These are phyloP conservation scores for Thraustochytrium sp. DNA, from an alignment of 352 stramenopile species.

Conservation along the genomic window DNA sequence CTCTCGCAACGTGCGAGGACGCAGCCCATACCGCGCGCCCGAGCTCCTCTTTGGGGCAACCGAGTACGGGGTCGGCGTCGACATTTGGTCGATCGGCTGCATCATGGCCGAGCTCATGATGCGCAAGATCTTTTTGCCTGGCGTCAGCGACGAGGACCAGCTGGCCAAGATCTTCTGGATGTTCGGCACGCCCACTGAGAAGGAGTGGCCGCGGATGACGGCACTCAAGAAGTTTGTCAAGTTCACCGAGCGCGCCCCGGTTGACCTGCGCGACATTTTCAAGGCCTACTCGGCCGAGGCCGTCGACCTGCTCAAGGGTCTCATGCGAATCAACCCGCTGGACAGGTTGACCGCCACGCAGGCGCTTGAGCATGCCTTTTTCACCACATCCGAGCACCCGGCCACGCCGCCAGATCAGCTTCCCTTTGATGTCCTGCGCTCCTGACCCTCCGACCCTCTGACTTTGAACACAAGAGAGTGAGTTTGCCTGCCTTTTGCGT, in stretches of 20 bases:
- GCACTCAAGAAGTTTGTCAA: slow-evolving; percentile 9
- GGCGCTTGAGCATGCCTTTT: slow-evolving; percentile 35
- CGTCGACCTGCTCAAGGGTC: not conserved
- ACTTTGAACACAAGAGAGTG: too few species aligned
- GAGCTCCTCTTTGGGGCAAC: slow-evolving; percentile 74
- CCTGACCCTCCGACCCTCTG: too few species aligned
- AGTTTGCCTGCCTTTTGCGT: too few species aligned
- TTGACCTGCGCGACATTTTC: not conserved
- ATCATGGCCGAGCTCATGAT: slow-evolving; percentile 52
- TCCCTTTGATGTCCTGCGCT: slow-evolving; percentile 39
- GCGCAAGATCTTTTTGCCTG: slow-evolving; percentile 69
- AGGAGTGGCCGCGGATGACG: slow-evolving; percentile 59
- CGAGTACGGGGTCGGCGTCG: slow-evolving; percentile 73
- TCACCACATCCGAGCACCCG: slow-evolving; percentile 12
- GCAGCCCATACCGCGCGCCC: slow-evolving; percentile 62
- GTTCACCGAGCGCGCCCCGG: not conserved
- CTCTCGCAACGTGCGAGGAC: not conserved
- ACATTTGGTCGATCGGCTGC: slow-evolving; percentile 77
- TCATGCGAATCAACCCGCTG: slow-evolving; percentile 35
- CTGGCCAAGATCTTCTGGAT: slow-evolving; percentile 77
- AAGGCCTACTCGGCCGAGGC: slow-evolving; percentile 1
- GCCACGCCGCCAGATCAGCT: slow-evolving; percentile 26
- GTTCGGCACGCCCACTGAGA: slow-evolving; percentile 68
- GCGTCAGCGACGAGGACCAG: slow-evolving; percentile 48
- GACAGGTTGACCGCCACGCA: not conserved